Evolutionary conservation across 331 rosid genomes (phyloP).

Genomic region (Malus hybrid): DNA sequence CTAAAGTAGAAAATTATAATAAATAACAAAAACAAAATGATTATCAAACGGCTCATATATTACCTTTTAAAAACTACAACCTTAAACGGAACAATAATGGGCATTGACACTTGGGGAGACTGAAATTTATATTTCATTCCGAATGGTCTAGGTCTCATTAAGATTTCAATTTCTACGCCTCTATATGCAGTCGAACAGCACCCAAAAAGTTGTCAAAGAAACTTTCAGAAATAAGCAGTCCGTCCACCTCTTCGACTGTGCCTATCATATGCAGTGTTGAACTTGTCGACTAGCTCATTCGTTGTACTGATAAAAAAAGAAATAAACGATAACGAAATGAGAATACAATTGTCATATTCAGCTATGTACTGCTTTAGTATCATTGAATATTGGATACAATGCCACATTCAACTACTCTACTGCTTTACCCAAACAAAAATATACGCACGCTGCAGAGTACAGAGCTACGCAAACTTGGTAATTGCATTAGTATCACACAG

Average conservation of each 20-base stretch:
- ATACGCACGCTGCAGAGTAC: neutral
- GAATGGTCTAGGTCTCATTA: neutral
- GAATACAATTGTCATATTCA: no score
- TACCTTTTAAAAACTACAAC: neutral
- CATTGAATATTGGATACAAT: neutral
- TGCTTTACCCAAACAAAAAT: no score
- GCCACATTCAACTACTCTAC: neutral
- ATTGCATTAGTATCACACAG: neutral
- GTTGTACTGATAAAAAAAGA: constrained; percentile 39
- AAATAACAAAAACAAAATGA: no score
- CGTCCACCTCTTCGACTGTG: constrained; percentile 45
- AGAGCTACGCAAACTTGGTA: neutral
- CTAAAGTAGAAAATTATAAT: no score
- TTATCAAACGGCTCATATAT: neutral
- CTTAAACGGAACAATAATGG: neutral
- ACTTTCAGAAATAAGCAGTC: constrained; percentile 65
- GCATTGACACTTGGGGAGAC: neutral
- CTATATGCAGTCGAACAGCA: constrained; percentile 3
- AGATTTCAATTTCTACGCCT: constrained; percentile 4
- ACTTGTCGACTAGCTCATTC: constrained; percentile 91
- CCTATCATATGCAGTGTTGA: constrained; percentile 65
- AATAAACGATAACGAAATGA: no score
- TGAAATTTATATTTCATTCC: neutral
- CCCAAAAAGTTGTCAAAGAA: neutral
- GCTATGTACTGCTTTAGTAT: no score